A percentile compares a stretch with the other conserved stretches of the same genome.
These are phyloP conservation scores for Ajuga reptans DNA, from an alignment of 305 asterid genomes.

Conservation along the genomic window DNA sequence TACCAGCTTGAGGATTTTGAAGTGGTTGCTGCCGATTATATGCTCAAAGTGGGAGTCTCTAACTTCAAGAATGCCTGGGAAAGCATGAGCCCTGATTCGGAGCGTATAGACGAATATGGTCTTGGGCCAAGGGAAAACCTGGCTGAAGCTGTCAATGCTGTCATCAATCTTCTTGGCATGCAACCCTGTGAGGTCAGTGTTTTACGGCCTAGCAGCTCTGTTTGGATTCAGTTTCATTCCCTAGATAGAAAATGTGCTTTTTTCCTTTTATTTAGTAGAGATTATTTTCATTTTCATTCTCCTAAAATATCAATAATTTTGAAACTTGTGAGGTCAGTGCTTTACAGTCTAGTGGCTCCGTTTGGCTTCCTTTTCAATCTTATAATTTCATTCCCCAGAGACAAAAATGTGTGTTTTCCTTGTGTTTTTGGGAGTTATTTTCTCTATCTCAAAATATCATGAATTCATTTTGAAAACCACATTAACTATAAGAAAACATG, in stretches of 20 bases:
- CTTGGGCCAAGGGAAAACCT: slow-evolving; percentile 87
- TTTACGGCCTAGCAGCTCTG: neutral
- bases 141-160: slow-evolving; percentile 75
- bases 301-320: neutral
- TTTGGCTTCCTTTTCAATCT: neutral
- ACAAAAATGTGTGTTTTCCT: neutral
- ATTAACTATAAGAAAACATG: too few relatives aligned
- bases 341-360: slow-evolving; percentile 2
- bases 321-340: slow-evolving; percentile 94
- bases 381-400: neutral
- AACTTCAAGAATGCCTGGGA: slow-evolving; percentile 95
- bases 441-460: neutral
- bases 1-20: slow-evolving; percentile 91
- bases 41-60: slow-evolving; percentile 75
- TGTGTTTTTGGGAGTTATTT: neutral
- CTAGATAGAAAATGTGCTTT: neutral
- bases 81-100: slow-evolving; percentile 59
- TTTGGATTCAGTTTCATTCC: neutral
- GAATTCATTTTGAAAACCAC: too few relatives aligned
- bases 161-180: slow-evolving; percentile 75
- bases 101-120: slow-evolving; percentile 80
- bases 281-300: neutral
- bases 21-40: slow-evolving; percentile 77
- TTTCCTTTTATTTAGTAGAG: neutral
- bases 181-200: slow-evolving; percentile 85